A percentile compares a stretch with the other conserved stretches of the same genome.
These are phyloP conservation scores for Grammothele lineata DNA, from an alignment of 768 basidiomycete genomes.

Conservation along the genomic window DNA sequence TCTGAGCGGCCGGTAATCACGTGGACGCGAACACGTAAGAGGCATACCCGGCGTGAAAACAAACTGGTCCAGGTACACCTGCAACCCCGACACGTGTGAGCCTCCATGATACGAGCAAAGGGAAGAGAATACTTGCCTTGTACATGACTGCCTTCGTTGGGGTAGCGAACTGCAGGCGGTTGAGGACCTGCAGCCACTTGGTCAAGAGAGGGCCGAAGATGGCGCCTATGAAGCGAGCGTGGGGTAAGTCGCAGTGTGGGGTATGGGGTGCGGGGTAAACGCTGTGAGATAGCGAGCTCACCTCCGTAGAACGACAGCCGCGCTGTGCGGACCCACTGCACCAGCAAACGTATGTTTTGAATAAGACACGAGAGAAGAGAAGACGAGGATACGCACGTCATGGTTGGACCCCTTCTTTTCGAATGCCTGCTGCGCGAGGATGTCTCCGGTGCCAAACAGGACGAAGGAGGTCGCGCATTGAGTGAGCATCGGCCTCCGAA, in stretches of 20 bases:
- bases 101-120: neutral
- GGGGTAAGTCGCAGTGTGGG: neutral
- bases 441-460: slow-evolving; percentile 71
- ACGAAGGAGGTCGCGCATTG: slow-evolving; percentile 63
- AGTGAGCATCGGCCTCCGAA: slow-evolving; percentile 57
- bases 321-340: slow-evolving; percentile 54
- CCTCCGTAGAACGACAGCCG: slow-evolving; percentile 74
- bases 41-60: slow-evolving; percentile 64
- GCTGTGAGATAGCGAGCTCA: slow-evolving; percentile 16
- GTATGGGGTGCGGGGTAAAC: neutral
- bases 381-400: slow-evolving; percentile 49
- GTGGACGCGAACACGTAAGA: neutral
- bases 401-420: slow-evolving; percentile 70
- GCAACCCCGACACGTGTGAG: neutral
- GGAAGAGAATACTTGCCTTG: slow-evolving; percentile 40
- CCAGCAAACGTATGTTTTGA: neutral
- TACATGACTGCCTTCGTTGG: slow-evolving; percentile 57
- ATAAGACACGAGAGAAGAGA: neutral
- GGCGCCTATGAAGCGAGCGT: slow-evolving; percentile 35
- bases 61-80: slow-evolving; percentile 83
- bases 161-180: slow-evolving; percentile 62
- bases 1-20: too few species aligned
- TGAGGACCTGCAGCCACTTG: slow-evolving; percentile 75
- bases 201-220: slow-evolving; percentile 82
- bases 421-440: slow-evolving; percentile 83